Evolutionary conservation across 306 rosid species (phyloP).

Genomic region (Rosa multiflora): DNA sequence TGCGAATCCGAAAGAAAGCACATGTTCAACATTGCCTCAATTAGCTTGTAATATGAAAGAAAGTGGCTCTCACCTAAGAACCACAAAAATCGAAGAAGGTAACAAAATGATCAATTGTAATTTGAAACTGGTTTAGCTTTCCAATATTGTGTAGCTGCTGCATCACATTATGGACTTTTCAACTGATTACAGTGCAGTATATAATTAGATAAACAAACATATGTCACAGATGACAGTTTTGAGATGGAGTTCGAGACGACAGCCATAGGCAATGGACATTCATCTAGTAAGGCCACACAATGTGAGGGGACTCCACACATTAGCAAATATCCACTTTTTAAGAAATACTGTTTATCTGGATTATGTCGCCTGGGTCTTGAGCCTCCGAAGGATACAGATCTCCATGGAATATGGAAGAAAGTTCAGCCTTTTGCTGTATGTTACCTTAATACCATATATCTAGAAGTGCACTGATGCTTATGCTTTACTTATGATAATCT

Average conservation of each 20-base stretch:
- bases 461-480: background rate
- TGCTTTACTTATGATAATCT: background rate
- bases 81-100: conserved; percentile 43
- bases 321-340: conserved; percentile 46
- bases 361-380: conserved; percentile 62
- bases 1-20: conserved; percentile 36
- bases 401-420: conserved; percentile 65
- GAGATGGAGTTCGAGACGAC: conserved; percentile 26
- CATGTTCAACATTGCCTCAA: conserved; percentile 15
- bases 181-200: conserved; percentile 8
- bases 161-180: background rate
- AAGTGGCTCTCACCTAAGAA: conserved; percentile 23
- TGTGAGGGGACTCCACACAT: conserved; percentile 32
- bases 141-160: conserved; percentile 12
- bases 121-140: background rate
- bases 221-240: conserved; percentile 41
- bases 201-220: conserved; percentile 19
- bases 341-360: conserved; percentile 67
- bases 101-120: conserved; percentile 9
- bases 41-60: conserved; percentile 12
- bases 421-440: conserved; percentile 62
- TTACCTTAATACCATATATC: conserved; percentile 4
- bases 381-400: conserved; percentile 44
- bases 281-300: conserved; percentile 32
- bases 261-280: conserved; percentile 26